These are phyloP conservation scores for Pythium insidiosum DNA, from an alignment of 352 stramenopile genomes.

Conservation along the genomic window DNA sequence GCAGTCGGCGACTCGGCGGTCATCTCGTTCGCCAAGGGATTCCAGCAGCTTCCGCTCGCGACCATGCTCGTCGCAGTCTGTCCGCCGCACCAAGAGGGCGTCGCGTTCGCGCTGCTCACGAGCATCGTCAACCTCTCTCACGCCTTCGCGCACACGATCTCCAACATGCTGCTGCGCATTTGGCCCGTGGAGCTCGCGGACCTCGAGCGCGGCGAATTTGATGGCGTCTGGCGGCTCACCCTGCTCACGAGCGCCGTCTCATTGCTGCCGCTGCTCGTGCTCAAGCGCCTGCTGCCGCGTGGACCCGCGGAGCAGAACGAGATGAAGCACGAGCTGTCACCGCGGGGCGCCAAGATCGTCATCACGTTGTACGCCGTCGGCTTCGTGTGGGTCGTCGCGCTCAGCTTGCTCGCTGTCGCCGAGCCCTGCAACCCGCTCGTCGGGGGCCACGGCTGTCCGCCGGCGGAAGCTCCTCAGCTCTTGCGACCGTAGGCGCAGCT, in stretches of 20 bases:
- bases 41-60: constrained; percentile 72
- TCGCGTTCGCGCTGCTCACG: constrained; percentile 72
- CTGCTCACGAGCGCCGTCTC: constrained; percentile 51
- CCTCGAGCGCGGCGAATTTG: constrained; percentile 38
- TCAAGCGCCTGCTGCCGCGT: constrained; percentile 39
- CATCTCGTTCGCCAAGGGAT: constrained; percentile 59
- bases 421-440: constrained; percentile 56
- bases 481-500: background rate
- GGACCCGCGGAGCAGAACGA: constrained; percentile 35
- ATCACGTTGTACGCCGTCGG: constrained; percentile 40
- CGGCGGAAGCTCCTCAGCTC: background rate
- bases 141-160: constrained; percentile 60
- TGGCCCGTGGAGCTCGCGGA: constrained; percentile 69
- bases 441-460: constrained; percentile 42
- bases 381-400: constrained; percentile 51
- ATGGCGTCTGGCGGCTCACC: constrained; percentile 75
- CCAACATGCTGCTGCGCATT: constrained; percentile 64
- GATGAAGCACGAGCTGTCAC: constrained; percentile 44
- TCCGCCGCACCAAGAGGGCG: constrained; percentile 60
- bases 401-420: constrained; percentile 63
- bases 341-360: constrained; percentile 18
- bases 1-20: constrained; percentile 57
- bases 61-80: constrained; percentile 76
- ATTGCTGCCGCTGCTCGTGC: constrained; percentile 42
- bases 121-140: constrained; percentile 68